Evolutionary conservation across 73 alveolate genomes (phyloP), one percentile per base, ranked within the genome.

Genomic region (Breviolum minutum): DNA sequence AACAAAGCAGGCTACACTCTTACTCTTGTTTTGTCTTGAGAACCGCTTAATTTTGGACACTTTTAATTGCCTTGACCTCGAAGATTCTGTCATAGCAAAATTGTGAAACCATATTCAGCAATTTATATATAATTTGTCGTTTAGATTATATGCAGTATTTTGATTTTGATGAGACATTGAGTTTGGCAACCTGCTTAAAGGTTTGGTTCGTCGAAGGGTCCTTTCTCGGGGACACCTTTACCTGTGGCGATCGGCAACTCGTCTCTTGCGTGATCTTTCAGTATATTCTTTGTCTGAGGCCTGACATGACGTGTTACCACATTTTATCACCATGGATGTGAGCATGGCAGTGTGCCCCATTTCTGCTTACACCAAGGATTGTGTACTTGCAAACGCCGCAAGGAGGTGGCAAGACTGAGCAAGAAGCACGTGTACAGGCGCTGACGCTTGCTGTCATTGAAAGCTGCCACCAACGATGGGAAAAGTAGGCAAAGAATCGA

Each of bases 351-450:
- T 40, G 54, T 3, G 54, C 54, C 54, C 54, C 54, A 40, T 40
- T 40, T 40, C 54, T 3, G 54, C 54, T 40, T 32, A 54, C 73
- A 5, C 92, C 74, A 27, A 86, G 94, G 87, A 90, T 90, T 76
- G 97, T 90, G 27, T 73, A 69, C n/a, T 61, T 90, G 70, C 97
- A 90, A 61, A 71, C 97, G 54, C 97, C 97, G 26, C 88, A 90
- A 29, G 97, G 97, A 22, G 97, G 97, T 12, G 87, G 48, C 97
- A 63, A 30, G 77, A 71, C 97, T 5, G 97, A 90, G 97, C 97
- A 90, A 63, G 97, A 90, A 63, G 97, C 97, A 24, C 97, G 97
- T 32, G 88, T 90, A 27, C 70, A 86, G 94, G 79, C 94, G n/a
- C 82, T 22, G 82, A 8, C 82, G n/a, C 5, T 22, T 17, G 32